Conservation (phyloP, 768 basidiomycete species). For the Gloeostereum incarnatum region DNA sequence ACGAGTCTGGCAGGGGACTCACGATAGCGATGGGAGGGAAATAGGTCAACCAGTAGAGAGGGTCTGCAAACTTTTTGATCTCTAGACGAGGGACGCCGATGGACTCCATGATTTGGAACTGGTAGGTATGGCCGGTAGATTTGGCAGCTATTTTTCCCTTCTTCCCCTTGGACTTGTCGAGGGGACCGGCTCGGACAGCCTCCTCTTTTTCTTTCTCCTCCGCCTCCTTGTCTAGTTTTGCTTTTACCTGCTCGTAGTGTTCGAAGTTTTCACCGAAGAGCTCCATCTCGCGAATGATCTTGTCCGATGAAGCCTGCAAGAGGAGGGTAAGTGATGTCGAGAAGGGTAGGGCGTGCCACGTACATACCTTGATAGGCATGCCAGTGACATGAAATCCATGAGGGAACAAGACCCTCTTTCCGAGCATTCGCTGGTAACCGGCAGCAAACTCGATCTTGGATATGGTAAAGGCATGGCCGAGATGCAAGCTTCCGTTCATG, state of each 20-base stretch:
- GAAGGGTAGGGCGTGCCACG: neutral
- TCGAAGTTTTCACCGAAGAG: slow-evolving; percentile 91
- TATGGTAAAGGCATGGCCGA: slow-evolving; percentile 97
- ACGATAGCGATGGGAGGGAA: slow-evolving; percentile 95
- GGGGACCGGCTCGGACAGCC: slow-evolving; percentile 26
- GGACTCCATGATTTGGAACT: slow-evolving; percentile 98
- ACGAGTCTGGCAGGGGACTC: slow-evolving; percentile 16
- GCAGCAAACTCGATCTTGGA: slow-evolving; percentile 97
- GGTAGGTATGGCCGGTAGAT: slow-evolving; percentile 88
- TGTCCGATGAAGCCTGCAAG: slow-evolving; percentile 86
- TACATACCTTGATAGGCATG: slow-evolving; percentile 94
- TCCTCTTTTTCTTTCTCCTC: slow-evolving; percentile 37
- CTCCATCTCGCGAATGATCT: slow-evolving; percentile 94
- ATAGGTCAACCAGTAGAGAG: slow-evolving; percentile 85
- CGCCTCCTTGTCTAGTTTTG: slow-evolving; percentile 29
- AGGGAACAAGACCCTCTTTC: slow-evolving; percentile 93
- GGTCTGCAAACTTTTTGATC: slow-evolving; percentile 95
- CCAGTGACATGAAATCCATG: slow-evolving; percentile 97
- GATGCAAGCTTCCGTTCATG: slow-evolving; percentile 97
- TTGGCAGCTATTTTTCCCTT: slow-evolving; percentile 95
- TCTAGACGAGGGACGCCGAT: slow-evolving; percentile 82
- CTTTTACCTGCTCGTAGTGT: slow-evolving; percentile 41
- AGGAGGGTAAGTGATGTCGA: neutral
- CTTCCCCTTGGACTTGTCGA: slow-evolving; percentile 71
- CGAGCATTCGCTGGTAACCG: slow-evolving; percentile 91